Evolutionary conservation across 2,329 filamentous ascomycete genomes (phyloP), one percentile per base, ranked within the genome.

Genomic region (Delphinella strobiligena): DNA sequence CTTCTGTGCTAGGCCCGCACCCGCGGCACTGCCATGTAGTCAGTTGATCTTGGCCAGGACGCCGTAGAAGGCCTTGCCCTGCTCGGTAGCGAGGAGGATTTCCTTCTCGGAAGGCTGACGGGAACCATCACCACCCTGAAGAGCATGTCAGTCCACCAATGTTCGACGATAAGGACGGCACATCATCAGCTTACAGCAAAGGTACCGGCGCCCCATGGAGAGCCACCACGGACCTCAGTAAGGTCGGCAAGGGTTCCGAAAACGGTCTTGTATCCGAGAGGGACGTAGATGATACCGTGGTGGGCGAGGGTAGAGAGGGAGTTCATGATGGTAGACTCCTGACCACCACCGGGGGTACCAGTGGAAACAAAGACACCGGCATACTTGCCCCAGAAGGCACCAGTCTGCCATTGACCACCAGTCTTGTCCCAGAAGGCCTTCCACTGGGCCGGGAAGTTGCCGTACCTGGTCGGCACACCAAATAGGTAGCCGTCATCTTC

Each of bases 261-360:
- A 36, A 77, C 67, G 54, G 80, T 83, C 66, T 83, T 80, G 72
- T 93, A 96, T 41, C 91, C 91, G 40, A 96, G 72, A 36, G 91
- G 91, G n/a, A 96, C 87, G 62, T 82, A 96, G 71, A 91, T 81
- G 67, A 96, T 82, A 55, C 91, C 91, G 70, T 96, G 91, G 68
- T 96, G 91, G 45, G 80, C 63, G 40, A 96, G 70, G 14, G 89
- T 96, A 56, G 80, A 86, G 75, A 96, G 78, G 59, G 80, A 68
- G 24, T 80, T 71, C 47, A 95, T 67, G 51, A 75, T 80, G 35
- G 91, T 98, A 42, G 77, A 80, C 69, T 98, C 91, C 69, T 98
- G 91, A 48, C 91, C 91, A 60, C 91, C 91, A 46, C 91, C 91
- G 40, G 69, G 69, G 42, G 79, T 81, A 45, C 70, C 87, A n/a